Evolutionary conservation across 1,284 basidiomycete species (phyloP).

Genomic region (Schizopora paradoxa): DNA sequence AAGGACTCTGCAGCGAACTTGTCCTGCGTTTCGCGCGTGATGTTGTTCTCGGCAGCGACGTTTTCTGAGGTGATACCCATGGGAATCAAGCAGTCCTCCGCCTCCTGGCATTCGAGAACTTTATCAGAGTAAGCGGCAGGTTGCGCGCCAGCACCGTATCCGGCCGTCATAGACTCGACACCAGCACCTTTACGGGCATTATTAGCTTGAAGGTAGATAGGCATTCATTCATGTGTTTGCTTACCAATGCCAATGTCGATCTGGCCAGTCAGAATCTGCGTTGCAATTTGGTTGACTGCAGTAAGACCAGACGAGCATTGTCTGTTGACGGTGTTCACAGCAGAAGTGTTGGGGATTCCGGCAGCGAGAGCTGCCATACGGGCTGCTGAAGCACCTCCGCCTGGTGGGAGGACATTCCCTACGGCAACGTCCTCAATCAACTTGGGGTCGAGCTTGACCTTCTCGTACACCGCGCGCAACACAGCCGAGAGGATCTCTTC

Average conservation of each 20-base stretch:
- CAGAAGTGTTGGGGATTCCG: slow-evolving; percentile 80
- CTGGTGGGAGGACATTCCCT: slow-evolving; percentile 91
- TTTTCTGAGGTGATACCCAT: slow-evolving; percentile 99
- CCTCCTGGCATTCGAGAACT: slow-evolving; percentile 73
- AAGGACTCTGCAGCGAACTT: slow-evolving; percentile 83
- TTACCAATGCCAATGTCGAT: slow-evolving; percentile 91
- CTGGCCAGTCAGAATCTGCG: slow-evolving; percentile 78
- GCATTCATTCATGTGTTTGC: slow-evolving; percentile 23
- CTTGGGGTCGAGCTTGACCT: slow-evolving; percentile 67
- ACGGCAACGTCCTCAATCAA: slow-evolving; percentile 88
- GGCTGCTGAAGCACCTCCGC: slow-evolving; percentile 85
- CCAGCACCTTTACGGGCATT: slow-evolving; percentile 63
- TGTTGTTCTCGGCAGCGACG: slow-evolving; percentile 74
- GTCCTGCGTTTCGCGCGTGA: slow-evolving; percentile 77
- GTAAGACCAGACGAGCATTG: slow-evolving; percentile 94
- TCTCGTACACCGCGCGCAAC: slow-evolving; percentile 66
- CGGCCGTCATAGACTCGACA: slow-evolving; percentile 93
- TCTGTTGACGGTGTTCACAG: slow-evolving; percentile 89
- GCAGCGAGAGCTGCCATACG: slow-evolving; percentile 93
- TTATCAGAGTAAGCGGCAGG: slow-evolving; percentile 76
- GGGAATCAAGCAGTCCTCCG: slow-evolving; percentile 90
- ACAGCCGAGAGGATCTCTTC: slow-evolving; percentile 87
- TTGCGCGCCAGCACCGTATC: slow-evolving; percentile 69
- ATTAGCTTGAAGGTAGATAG: neutral
- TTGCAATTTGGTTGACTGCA: slow-evolving; percentile 87